These are phyloP conservation scores for Begonia fuchsioides DNA, from an alignment of 306 rosid genomes.

Conservation along the genomic window DNA sequence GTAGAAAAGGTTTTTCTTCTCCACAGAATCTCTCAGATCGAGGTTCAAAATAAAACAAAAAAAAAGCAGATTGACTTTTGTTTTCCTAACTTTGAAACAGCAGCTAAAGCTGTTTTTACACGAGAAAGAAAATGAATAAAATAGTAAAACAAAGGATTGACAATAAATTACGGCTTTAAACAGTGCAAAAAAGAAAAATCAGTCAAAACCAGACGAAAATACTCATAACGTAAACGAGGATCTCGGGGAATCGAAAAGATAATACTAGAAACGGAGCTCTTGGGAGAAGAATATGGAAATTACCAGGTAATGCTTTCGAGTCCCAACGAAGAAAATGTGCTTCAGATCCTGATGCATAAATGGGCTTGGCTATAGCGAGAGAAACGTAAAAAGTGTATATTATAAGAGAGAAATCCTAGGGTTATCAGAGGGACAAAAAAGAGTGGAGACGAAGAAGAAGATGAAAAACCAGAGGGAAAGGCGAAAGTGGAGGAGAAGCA, in stretches of 20 bases:
- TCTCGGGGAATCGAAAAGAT: conserved; percentile 30
- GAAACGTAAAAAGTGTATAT: conserved; percentile 6
- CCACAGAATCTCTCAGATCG: too few species aligned
- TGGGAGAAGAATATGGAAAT: too few species aligned
- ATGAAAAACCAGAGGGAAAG: not conserved
- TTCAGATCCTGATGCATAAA: too few species aligned
- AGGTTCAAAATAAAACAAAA: not conserved
- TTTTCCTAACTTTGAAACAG: not conserved
- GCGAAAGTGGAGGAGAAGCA: not conserved
- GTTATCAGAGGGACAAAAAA: not conserved
- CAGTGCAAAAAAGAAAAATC: conserved; percentile 12
- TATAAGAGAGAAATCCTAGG: not conserved
- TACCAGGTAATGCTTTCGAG: too few species aligned
- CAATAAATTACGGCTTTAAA: conserved; percentile 11
- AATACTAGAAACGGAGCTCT: too few species aligned
- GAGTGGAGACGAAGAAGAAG: conserved; percentile 11
- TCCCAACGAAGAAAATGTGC: too few species aligned
- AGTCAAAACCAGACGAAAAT: conserved; percentile 3
- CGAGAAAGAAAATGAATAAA: conserved; percentile 9
- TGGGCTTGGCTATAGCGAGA: conserved; percentile 27
- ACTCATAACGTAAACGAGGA: conserved; percentile 25
- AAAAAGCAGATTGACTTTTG: not conserved
- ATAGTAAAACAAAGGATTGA: conserved; percentile 9
- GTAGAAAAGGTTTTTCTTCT: not conserved
- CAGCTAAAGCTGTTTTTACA: not conserved